These are phyloP conservation scores for Volvox carteri DNA, from an alignment of 163 green algal species.

Conservation along the genomic window DNA sequence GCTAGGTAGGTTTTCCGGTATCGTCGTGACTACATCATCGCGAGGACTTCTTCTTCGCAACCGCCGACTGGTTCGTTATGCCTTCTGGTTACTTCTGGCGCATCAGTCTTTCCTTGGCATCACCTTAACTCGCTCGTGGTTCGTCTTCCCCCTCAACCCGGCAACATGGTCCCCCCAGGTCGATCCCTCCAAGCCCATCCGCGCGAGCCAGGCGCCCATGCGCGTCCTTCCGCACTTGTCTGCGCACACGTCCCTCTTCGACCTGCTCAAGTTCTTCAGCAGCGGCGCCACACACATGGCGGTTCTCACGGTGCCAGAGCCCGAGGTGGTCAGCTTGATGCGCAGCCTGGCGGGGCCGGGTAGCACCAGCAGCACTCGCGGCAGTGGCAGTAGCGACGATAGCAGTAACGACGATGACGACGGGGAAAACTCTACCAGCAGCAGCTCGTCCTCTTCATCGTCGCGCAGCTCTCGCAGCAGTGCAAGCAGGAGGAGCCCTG, in stretches of 20 bases:
- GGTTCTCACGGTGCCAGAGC: conserved; percentile 27
- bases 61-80: too few relatives aligned
- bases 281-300: conserved; percentile 88
- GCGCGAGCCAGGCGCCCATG: conserved; percentile 55
- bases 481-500: not conserved
- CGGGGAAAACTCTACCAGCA: not conserved
- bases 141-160: too few relatives aligned
- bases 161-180: too few relatives aligned
- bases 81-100: too few relatives aligned
- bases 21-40: too few relatives aligned
- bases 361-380: conserved; percentile 43
- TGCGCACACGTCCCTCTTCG: conserved; percentile 80
- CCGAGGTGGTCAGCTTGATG: conserved; percentile 4
- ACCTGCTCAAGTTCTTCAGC: conserved; percentile 92
- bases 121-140: too few relatives aligned
- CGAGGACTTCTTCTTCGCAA: too few relatives aligned
- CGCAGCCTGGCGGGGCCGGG: not conserved
- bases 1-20: too few relatives aligned
- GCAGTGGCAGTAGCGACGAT: conserved; percentile 14
- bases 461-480: not conserved
- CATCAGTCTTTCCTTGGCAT: too few relatives aligned
- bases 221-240: conserved; percentile 59
- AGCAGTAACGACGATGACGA: not conserved
- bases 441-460: not conserved
- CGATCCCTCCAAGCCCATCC: conserved; percentile 37